Evolutionary conservation across 495 filamentous ascomycete genomes (phyloP), one percentile per base, ranked within the genome.

Genomic region (Paragyromitra xinjiangensis): DNA sequence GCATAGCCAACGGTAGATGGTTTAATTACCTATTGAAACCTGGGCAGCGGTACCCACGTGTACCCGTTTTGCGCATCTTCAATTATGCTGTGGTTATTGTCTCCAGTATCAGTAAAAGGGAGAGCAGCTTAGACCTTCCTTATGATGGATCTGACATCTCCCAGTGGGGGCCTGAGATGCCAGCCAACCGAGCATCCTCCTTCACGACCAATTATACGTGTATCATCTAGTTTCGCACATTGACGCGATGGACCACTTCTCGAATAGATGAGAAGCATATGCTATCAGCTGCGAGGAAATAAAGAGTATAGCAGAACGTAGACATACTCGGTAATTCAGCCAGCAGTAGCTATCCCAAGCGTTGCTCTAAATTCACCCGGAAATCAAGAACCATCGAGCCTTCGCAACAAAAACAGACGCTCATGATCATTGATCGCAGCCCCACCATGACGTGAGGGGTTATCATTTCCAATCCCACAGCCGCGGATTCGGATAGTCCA

Each of bases 401-500:
- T 14, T 26, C 50, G 22, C 14, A 50, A 24, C 37, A 12, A 51
- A 39, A 66, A 56, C 59, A 11, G 65, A 69, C 40, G 29, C 68
- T 50, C 40, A 48, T 48, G 71, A 74, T 74, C 71, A 69, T 69
- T 69, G 71, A 69, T 69, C 51, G 29, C 48, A 56, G 59, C 26
- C 42, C 42, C 29, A 34, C 40, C 22, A 70, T 48, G 53, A 58
- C 50, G 22, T 50, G 70, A 53, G 62, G 24, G 16, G n/a, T 48
- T 66, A 66, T 66, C 45, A 73, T 73, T 73, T 73, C 48, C 48
- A 67, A 73, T 16, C 48, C 70, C 70, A 73, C 61, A 67, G 62
- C 24, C 37, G 37, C 37, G 69, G 59, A 45, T 71, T 50, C 29
- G 5, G 16, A 39, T 50, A 22, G 50, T 34, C 70, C 61, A 73